phyloP scores from a whole-genome alignment of 1,139 yeast species.

The Zygotorulaspora mrakii region DNA sequence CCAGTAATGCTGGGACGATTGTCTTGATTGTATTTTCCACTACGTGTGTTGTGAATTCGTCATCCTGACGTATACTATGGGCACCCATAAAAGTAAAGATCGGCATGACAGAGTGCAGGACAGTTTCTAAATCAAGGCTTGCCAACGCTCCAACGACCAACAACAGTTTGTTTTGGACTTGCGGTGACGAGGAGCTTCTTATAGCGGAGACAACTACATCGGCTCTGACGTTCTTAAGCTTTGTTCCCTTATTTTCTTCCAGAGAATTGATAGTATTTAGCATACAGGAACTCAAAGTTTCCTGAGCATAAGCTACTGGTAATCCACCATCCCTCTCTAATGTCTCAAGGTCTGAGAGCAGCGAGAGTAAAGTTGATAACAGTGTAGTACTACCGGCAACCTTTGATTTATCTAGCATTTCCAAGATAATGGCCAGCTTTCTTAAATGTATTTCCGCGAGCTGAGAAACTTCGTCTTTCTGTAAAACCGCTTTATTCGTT shows the following conservation, averaged over 20 bases:
- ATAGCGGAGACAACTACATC: constrained; percentile 89
- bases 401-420: constrained; percentile 57
- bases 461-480: constrained; percentile 61
- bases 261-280: constrained; percentile 59
- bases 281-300: constrained; percentile 85
- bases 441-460: constrained; percentile 76
- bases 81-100: constrained; percentile 99
- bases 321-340: constrained; percentile 87
- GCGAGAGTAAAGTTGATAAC: constrained; percentile 57
- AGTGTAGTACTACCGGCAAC: constrained; percentile 48
- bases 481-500: constrained; percentile 69
- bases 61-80: constrained; percentile 93
- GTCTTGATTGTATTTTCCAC: constrained; percentile 88
- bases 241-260: constrained; percentile 43
- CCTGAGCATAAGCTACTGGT: constrained; percentile 89
- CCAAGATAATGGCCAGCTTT: constrained; percentile 74
- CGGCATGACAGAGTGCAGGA: constrained; percentile 96
- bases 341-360: constrained; percentile 80
- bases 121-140: constrained; percentile 81
- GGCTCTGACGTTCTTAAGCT: constrained; percentile 73
- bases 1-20: constrained; percentile 86
- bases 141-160: constrained; percentile 87
- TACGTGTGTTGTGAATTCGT: constrained; percentile 87
- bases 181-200: constrained; percentile 85
- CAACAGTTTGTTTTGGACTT: constrained; percentile 83